phyloP scores from a whole-genome alignment of 768 basidiomycete species.

The Trametes villosa region DNA sequence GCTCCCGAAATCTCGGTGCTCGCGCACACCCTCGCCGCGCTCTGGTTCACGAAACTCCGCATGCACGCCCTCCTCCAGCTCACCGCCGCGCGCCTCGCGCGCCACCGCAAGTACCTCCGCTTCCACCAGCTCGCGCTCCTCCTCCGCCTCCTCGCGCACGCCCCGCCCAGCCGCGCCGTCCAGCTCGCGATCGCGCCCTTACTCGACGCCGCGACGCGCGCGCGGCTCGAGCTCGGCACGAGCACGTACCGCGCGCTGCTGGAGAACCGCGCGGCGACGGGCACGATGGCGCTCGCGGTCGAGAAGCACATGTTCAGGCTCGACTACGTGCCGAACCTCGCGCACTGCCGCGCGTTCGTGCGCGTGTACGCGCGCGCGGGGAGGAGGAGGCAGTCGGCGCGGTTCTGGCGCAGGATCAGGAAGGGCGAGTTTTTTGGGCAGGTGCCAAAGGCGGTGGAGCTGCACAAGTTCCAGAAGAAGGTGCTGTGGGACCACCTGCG shows the following conservation, averaged over 20 bases:
- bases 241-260: constrained; percentile 5
- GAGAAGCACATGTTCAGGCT: constrained; percentile 1
- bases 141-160: constrained; percentile 13
- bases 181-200: not conserved
- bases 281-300: not conserved
- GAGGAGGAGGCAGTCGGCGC: not conserved
- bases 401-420: constrained; percentile 11
- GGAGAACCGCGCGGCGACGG: not conserved
- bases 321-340: constrained; percentile 6
- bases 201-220: constrained; percentile 2
- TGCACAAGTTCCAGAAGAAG: not conserved
- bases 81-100: constrained; percentile 41
- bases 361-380: constrained; percentile 3
- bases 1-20: constrained; percentile 44
- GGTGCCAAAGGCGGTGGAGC: no score
- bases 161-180: not conserved
- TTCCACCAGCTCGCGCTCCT: constrained; percentile 15
- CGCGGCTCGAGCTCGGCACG: not conserved
- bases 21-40: constrained; percentile 50
- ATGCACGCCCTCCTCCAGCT: constrained; percentile 46
- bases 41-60: constrained; percentile 54
- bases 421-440: constrained; percentile 5
- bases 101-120: constrained; percentile 34
- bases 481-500: constrained; percentile 8
- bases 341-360: constrained; percentile 9